Percentiles rank a stretch among this genome's conserved stretches.
phyloP scores from a whole-genome alignment of 352 stramenopile species.

The Pythium oligandrum region DNA sequence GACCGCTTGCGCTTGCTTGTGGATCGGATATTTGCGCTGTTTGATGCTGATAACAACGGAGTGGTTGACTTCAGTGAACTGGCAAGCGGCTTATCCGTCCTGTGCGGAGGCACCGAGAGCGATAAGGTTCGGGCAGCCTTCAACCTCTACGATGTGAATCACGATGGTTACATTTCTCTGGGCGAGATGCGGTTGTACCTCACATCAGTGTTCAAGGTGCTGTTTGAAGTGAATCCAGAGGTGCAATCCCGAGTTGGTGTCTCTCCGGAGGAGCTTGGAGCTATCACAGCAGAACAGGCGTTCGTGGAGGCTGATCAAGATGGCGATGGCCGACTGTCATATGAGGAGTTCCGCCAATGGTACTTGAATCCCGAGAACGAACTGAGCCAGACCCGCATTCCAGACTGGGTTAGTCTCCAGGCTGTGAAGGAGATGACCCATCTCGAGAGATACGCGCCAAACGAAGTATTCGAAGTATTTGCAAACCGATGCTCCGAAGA shows the following conservation, averaged over 20 bases:
- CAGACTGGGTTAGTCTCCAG: slow-evolving; percentile 70
- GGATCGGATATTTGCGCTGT: slow-evolving; percentile 75
- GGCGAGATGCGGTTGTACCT: slow-evolving; percentile 83
- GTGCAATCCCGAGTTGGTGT: slow-evolving; percentile 55
- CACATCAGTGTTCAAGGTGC: slow-evolving; percentile 82
- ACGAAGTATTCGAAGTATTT: slow-evolving; percentile 87
- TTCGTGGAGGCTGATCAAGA: slow-evolving; percentile 79
- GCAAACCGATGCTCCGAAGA: slow-evolving; percentile 76
- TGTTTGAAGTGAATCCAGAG: slow-evolving; percentile 80
- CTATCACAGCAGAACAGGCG: slow-evolving; percentile 73
- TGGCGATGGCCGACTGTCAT: slow-evolving; percentile 74
- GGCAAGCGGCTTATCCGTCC: slow-evolving; percentile 66
- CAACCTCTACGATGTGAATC: slow-evolving; percentile 84
- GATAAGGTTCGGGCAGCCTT: slow-evolving; percentile 84
- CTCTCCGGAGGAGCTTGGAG: slow-evolving; percentile 60
- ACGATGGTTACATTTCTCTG: slow-evolving; percentile 82
- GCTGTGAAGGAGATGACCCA: slow-evolving; percentile 84
- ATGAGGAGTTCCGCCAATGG: slow-evolving; percentile 81
- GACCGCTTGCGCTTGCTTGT: slow-evolving; percentile 57
- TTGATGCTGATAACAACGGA: slow-evolving; percentile 79
- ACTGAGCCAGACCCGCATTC: slow-evolving; percentile 22
- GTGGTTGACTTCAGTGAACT: slow-evolving; percentile 81
- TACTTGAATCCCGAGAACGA: slow-evolving; percentile 48
- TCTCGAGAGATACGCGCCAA: slow-evolving; percentile 69
- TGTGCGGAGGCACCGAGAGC: slow-evolving; percentile 59